phyloP scores from a whole-genome alignment of 2,329 filamentous ascomycete species.

The Diaporthe velutina region DNA sequence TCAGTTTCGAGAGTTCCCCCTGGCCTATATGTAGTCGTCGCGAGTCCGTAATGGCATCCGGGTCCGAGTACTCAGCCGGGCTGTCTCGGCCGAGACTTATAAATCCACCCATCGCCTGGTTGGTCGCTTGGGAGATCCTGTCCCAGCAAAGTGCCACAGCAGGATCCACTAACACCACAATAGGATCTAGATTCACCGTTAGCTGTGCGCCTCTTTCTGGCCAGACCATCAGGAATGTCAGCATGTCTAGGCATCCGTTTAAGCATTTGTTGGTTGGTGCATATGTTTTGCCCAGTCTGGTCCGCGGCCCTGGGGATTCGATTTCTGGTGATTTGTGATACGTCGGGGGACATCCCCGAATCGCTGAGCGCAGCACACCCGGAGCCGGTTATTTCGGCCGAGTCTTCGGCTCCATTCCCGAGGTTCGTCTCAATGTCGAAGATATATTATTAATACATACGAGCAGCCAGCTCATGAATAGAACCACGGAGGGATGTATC shows the following conservation, averaged over 20 bases:
- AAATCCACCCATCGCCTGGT: neutral
- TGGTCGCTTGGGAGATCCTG: neutral
- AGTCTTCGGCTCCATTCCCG: neutral
- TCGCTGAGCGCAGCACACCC: too few relatives aligned
- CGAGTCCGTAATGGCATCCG: neutral
- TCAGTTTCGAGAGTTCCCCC: neutral
- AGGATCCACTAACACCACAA: slow-evolving; percentile 3
- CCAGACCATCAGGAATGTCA: neutral
- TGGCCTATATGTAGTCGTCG: neutral
- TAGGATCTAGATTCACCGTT: neutral
- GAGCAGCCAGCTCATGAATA: too few relatives aligned
- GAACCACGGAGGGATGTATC: too few relatives aligned
- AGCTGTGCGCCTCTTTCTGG: slow-evolving; percentile 15
- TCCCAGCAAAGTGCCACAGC: neutral
- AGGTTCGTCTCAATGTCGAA: too few relatives aligned
- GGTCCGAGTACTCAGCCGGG: neutral
- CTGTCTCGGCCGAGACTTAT: slow-evolving; percentile 16
- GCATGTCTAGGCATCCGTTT: neutral
- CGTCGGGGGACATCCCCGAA: too few relatives aligned
- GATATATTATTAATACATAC: too few relatives aligned
- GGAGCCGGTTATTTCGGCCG: neutral
- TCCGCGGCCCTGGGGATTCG: neutral
- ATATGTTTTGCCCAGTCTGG: neutral
- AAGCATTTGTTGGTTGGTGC: neutral
- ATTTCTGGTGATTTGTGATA: neutral